Evolutionary conservation across 495 filamentous ascomycete species (phyloP), one percentile per base, ranked within the genome.

Genomic region (Aspergillus panamensis): DNA sequence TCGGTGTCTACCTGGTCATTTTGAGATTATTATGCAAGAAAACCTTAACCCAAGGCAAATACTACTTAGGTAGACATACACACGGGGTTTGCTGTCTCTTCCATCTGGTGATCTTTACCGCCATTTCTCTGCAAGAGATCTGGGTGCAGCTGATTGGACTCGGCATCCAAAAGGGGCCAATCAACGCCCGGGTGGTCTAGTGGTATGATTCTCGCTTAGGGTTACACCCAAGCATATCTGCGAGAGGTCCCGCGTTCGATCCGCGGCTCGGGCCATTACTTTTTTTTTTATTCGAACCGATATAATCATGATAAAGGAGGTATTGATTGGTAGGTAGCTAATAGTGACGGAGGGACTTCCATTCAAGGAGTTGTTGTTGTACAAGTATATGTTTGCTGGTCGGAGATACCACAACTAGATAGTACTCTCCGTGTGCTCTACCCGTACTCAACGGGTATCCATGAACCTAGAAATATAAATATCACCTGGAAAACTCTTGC

Each of bases 181-280:
- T 60, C 30, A 31, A 51, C 57, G 64, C 65, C 69, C 63, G 63
- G 64, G 64, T 73, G 66, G 70, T 73, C 66, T 73, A 72, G 69
- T 73, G 72, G 72, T 75, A 75, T 75, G 69, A 75, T 75, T 75
- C 73, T 71, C 71, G 71, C 72, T 75, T 73, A 74, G 73, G 69
- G 70, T 13, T 16, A 9, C 29, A 64, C 62, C 65, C 62, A 58
- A 62, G 57, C 61, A 64, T 54, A 61, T 44, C 57, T 71, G 68
- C 66, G 68, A 67, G 68, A 70, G 66, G 68, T 65, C 70, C 70
- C 70, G 68, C 68, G 67, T 72, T 72, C 66, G 63, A 70, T 69
- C 66, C 63, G 65, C 69, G 69, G 69, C 57, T 63, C 49, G 60
- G 55, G 55, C 60, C 8, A 31, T 54, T 21, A 12, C 55, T 59